Percentiles rank a stretch among this genome's conserved stretches.
These are phyloP conservation scores for Baorangia bicolor DNA, from an alignment of 768 basidiomycete genomes.

Conservation along the genomic window DNA sequence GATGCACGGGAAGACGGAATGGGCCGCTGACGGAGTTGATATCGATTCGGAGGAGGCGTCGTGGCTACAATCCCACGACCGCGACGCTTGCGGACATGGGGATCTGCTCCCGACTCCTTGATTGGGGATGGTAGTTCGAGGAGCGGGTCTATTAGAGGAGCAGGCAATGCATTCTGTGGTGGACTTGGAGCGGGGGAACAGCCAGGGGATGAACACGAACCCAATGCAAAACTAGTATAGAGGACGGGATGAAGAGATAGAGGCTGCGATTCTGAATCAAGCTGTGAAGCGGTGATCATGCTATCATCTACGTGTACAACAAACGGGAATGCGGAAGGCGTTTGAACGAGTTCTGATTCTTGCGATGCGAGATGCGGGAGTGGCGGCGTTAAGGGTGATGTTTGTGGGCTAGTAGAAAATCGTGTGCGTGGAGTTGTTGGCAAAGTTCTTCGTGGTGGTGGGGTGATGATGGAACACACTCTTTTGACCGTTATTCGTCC, in stretches of 20 bases:
- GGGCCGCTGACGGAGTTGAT: slow-evolving; percentile 32
- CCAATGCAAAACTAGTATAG: slow-evolving; percentile 39
- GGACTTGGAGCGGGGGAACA: slow-evolving; percentile 4
- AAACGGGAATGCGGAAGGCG: slow-evolving; percentile 41
- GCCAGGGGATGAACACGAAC: slow-evolving; percentile 12
- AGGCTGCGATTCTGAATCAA: slow-evolving; percentile 34
- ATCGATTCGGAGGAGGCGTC: slow-evolving; percentile 21
- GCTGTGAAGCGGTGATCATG: slow-evolving; percentile 37
- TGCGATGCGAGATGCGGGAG: slow-evolving; percentile 38
- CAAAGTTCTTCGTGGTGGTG: slow-evolving; percentile 4
- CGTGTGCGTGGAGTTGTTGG: slow-evolving; percentile 6
- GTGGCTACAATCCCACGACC: slow-evolving; percentile 1
- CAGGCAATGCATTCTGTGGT: slow-evolving; percentile 7
- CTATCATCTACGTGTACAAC: slow-evolving; percentile 32
- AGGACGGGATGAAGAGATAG: slow-evolving; percentile 32
- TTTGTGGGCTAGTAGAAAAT: slow-evolving; percentile 21
- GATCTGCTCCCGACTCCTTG: slow-evolving; percentile 5
- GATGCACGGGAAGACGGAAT: slow-evolving; percentile 12
- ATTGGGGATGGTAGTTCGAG: slow-evolving; percentile 8
- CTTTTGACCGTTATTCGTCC: slow-evolving; percentile 17
- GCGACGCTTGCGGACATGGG: slow-evolving; percentile 12
- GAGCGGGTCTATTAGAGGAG: slow-evolving; percentile 1
- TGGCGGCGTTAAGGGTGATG: slow-evolving; percentile 30
- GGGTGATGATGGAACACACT: slow-evolving; percentile 14
- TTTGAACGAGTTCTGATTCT: slow-evolving; percentile 46